Base-by-base conservation (phyloP, 1,284 basidiomycete species). In the Microbotryum lychnidis-dioicae region DNA sequence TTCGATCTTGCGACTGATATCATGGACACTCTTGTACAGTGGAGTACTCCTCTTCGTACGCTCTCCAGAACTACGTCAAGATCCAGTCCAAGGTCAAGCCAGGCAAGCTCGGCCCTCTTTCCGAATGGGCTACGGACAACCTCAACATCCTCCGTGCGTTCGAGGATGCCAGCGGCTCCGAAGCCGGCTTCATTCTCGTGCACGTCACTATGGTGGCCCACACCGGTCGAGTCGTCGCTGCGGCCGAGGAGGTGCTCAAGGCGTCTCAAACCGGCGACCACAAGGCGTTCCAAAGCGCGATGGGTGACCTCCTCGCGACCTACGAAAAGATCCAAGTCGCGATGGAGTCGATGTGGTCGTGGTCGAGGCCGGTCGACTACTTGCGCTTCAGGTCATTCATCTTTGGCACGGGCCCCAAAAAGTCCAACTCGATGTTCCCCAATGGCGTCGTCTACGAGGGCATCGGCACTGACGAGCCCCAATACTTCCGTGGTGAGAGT, bases 331-430 rank as follows among this genome's bases (percentile, higher is more conserved):
- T 74, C 65, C 71, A 74, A 53, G 46, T 54, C 20, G 50, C 56
- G 18, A 74, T 74, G 73, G 72, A 73, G 55, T 72, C 68, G 33
- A 74, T 74, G 73, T 74, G 73, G 73, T 12, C 12, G 6, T 63
- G 71, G 9, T 65, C 61, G 1, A 57, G 69, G 3, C 68, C 69
- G 3, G 25, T 50, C 3, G 73, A 74, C 53, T 74, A 74, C 49
- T 67, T 72, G 52, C 70, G 68, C 51, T 73, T 73, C 63, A 66
- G 73, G 9, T 62, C 64, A 44, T 74, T 74, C 61, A 74, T 74
- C 65, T 74, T 73, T 46, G 73, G 73, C 20, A 70, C 69, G 2
- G 72, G 67, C 14, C 72, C 72, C 9, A 68, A 70, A 55, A 69
- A 72, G 58, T 62, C 62, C 56, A 74, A 73, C 31, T 64, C 66